Evolutionary conservation across 179 eudicot genomes (phyloP), one percentile per base, ranked within the genome.

Genomic region (Silene coronaria): DNA sequence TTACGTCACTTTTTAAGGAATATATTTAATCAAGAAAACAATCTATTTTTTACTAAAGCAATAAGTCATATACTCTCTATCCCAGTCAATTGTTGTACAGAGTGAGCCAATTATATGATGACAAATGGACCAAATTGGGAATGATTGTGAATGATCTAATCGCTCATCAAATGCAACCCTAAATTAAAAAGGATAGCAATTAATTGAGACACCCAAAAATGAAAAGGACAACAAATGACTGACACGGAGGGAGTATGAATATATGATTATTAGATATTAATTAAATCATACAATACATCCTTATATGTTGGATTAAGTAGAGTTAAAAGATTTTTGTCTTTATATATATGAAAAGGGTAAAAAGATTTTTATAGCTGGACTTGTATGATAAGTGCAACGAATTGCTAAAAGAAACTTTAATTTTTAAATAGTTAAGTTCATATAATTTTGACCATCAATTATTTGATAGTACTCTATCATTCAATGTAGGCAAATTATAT

Each of bases 371-470:
- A 48, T 6, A 70, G 59, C 16, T 46, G 21, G 73, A 70, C 19
- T 70, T 70, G 73, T 70, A 70, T 70, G 58, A 46, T 24, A 70
- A 38, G 71, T 67, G 71, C 28, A 67, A 45, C 34, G 73, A 23
- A 70, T 71, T 51, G 42, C 45, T 11, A 38, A 71, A 71, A 71
- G 42, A 71, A 71, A 53, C 2, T 5, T 24, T n/a, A n/a, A n/a
- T 70, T 34, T 71, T 51, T 71, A 48, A 45, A 10, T 71, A 21
- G 62, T 71, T 71, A 42, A 13, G 24, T 71, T 51, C 63, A 5
- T 71, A 24, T 38, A 21, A 19, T 4, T 53, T 71, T 71, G 74
- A 71, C 74, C 16, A 53, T 36, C 45, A 71, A 71, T 26, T 71
- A 71, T 27, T 26, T 3, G 38, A 11, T 53, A 51, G 5, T n/a